phyloP scores from a whole-genome alignment of 768 basidiomycete species.

The Asterophora parasitica region DNA sequence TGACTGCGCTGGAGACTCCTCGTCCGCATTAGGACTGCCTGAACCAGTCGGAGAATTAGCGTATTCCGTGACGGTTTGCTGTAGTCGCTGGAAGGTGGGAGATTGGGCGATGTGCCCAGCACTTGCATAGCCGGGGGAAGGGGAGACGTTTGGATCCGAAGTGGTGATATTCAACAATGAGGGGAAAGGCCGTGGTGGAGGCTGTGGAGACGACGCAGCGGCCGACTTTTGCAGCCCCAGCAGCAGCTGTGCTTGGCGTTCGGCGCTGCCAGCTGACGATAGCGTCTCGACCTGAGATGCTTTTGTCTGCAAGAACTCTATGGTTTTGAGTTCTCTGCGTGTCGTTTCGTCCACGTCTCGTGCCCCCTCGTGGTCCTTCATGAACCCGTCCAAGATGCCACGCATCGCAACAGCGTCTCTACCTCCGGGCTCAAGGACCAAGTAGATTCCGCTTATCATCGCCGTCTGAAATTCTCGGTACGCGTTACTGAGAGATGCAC shows the following conservation, averaged over 20 bases:
- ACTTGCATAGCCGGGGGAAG: slow-evolving; percentile 23
- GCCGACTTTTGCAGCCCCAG: slow-evolving; percentile 41
- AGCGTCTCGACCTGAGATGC: slow-evolving; percentile 49
- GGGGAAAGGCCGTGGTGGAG: slow-evolving; percentile 22
- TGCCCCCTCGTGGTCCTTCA: slow-evolving; percentile 60
- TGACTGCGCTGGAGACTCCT: slow-evolving; percentile 70
- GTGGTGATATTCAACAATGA: slow-evolving; percentile 26
- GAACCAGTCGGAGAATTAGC: slow-evolving; percentile 57
- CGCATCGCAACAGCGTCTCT: slow-evolving; percentile 69
- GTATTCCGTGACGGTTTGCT: slow-evolving; percentile 45
- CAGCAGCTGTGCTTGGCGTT: slow-evolving; percentile 48
- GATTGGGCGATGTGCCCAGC: slow-evolving; percentile 34
- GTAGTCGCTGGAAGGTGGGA: slow-evolving; percentile 58
- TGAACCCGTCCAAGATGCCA: slow-evolving; percentile 71
- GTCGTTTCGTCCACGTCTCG: slow-evolving; percentile 81
- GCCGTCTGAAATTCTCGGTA: slow-evolving; percentile 87
- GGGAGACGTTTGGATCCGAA: slow-evolving; percentile 20
- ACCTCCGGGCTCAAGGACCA: slow-evolving; percentile 74
- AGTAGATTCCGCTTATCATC: slow-evolving; percentile 86
- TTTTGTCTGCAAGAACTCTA: slow-evolving; percentile 73
- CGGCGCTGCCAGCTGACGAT: slow-evolving; percentile 20
- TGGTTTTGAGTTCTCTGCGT: slow-evolving; percentile 75
- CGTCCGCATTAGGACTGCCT: slow-evolving; percentile 70
- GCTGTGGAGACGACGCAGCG: slow-evolving; percentile 26
- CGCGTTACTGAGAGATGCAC: slow-evolving; percentile 70